Conservation (phyloP, 441 rosid genomes). For the Daphne laureola region DNA sequence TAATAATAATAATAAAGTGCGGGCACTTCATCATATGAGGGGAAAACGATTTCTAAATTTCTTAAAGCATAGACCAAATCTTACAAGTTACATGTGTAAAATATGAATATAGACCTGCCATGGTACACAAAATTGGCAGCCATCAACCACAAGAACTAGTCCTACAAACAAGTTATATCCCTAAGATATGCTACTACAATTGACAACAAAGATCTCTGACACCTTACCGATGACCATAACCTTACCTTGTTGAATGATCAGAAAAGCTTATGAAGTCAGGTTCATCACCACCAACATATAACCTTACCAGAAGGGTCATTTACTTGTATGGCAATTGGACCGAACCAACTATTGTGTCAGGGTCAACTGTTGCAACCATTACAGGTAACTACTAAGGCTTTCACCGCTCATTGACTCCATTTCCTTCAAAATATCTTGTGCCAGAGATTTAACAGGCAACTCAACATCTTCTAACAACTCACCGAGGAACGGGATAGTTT, state of each 20-base stretch:
- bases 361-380: constrained; percentile 9
- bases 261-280: too few relatives aligned
- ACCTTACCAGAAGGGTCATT: not conserved
- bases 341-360: not conserved
- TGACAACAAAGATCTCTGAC: not conserved
- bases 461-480: constrained; percentile 89
- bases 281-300: too few relatives aligned
- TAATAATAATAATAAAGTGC: too few relatives aligned
- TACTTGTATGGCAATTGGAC: not conserved
- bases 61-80: too few relatives aligned
- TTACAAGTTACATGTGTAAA: not conserved
- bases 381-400: constrained; percentile 63
- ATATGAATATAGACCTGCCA: not conserved
- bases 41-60: too few relatives aligned
- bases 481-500: constrained; percentile 87
- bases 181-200: constrained; percentile 2
- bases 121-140: constrained; percentile 3
- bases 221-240: not conserved
- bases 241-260: too few relatives aligned
- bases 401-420: constrained; percentile 95
- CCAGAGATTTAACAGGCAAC: constrained; percentile 67
- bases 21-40: too few relatives aligned
- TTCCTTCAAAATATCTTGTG: constrained; percentile 81
- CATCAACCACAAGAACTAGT: not conserved
- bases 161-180: not conserved